Evolutionary conservation across 2,329 filamentous ascomycete species (phyloP).

Genomic region (Epichloe festucae): DNA sequence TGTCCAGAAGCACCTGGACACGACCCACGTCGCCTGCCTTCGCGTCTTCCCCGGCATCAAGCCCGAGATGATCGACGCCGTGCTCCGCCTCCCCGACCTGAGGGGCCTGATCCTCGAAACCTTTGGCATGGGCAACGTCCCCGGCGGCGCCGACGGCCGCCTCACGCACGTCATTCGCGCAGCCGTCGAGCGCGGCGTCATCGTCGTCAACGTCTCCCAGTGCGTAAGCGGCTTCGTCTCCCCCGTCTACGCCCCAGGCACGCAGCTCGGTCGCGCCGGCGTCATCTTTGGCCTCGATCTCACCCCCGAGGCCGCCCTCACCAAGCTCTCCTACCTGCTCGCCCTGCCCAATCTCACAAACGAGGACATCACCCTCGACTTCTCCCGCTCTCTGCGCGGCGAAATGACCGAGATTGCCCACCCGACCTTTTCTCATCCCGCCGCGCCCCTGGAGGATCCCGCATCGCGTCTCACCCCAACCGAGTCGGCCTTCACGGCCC

Average conservation of each 20-base stretch:
- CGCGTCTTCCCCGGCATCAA: constrained; percentile 87
- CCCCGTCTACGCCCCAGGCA: constrained; percentile 65
- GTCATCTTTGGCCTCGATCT: constrained; percentile 84
- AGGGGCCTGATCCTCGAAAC: constrained; percentile 79
- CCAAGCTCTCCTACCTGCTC: constrained; percentile 79
- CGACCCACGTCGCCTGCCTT: constrained; percentile 77
- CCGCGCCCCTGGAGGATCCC: constrained; percentile 33
- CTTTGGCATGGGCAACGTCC: constrained; percentile 86
- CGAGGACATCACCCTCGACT: constrained; percentile 53
- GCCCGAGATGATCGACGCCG: constrained; percentile 83
- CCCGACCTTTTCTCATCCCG: constrained; percentile 65
- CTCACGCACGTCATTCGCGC: constrained; percentile 65
- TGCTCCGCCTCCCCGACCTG: constrained; percentile 62
- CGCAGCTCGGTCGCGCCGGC: constrained; percentile 66
- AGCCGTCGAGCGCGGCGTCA: constrained; percentile 66
- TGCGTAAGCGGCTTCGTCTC: constrained; percentile 68
- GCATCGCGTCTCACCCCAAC: constrained; percentile 30
- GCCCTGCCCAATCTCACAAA: constrained; percentile 51
- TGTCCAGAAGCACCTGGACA: constrained; percentile 65
- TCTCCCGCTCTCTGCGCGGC: constrained; percentile 65
- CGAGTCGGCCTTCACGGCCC: constrained; percentile 58
- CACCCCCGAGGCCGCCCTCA: constrained; percentile 81
- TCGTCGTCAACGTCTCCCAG: constrained; percentile 86
- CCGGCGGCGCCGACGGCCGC: constrained; percentile 65
- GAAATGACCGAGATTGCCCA: constrained; percentile 69